A percentile compares a stretch with the other conserved stretches of the same genome.
Conservation (phyloP, 2,329 filamentous ascomycete genomes). For the Cladophialophora carrionii region DNA sequence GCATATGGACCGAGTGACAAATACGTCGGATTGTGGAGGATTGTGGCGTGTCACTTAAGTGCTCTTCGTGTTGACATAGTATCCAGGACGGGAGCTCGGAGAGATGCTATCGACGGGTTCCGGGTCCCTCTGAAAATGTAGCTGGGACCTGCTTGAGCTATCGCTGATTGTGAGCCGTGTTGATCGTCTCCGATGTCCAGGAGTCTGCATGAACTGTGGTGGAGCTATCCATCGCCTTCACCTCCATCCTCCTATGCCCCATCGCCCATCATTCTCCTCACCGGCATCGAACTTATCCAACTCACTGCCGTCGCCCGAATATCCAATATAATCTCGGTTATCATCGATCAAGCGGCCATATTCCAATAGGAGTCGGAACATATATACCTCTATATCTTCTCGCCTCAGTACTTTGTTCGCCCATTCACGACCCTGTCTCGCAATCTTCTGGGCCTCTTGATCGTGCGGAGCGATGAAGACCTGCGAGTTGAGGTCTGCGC, state of each 20-base stretch:
- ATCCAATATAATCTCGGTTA: conserved; percentile 63
- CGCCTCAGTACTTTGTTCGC: conserved; percentile 45
- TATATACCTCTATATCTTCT: conserved; percentile 65
- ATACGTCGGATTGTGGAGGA: no score
- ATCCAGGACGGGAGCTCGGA: neutral
- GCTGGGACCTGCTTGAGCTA: neutral
- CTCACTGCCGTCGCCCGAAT: conserved; percentile 45
- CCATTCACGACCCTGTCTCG: conserved; percentile 45
- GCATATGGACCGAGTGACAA: neutral
- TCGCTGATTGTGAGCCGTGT: neutral
- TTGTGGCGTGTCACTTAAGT: neutral
- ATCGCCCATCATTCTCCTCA: conserved; percentile 20
- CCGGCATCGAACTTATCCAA: conserved; percentile 38
- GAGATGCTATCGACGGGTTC: neutral
- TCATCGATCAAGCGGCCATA: conserved; percentile 69
- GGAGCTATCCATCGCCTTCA: neutral
- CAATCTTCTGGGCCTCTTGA: conserved; percentile 43
- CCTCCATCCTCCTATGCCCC: conserved; percentile 32
- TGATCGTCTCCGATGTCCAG: neutral
- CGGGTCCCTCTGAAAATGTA: neutral
- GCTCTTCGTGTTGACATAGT: neutral
- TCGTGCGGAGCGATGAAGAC: conserved; percentile 43
- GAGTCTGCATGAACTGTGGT: neutral
- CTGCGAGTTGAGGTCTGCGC: conserved; percentile 32
- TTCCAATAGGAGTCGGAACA: conserved; percentile 50